A percentile compares a stretch with the other conserved stretches of the same genome.
phyloP scores from a whole-genome alignment of 441 rosid species.

The Gossypium lobatum region DNA sequence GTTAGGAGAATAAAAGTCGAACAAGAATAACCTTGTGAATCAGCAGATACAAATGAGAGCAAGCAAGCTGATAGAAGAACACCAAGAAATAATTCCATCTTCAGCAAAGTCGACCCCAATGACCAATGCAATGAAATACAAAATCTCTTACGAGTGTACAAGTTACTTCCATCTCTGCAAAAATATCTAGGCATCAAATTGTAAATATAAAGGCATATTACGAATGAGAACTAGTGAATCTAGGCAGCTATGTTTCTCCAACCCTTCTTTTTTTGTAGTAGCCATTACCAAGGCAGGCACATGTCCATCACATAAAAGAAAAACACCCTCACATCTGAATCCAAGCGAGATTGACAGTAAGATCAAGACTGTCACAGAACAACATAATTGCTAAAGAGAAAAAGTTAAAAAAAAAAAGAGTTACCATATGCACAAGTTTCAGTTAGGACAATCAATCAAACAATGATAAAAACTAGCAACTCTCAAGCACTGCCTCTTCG shows the following conservation, averaged over 20 bases:
- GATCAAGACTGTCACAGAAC: neutral
- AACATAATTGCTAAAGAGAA: neutral
- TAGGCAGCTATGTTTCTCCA: neutral
- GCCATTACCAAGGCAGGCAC: neutral
- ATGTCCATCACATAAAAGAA: neutral
- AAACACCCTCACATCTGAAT: neutral
- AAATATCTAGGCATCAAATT: constrained; percentile 5
- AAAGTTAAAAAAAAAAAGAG: neutral
- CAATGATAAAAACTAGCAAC: neutral
- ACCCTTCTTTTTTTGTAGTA: neutral
- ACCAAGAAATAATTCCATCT: constrained; percentile 47
- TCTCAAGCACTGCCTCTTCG: neutral
- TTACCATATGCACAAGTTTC: neutral
- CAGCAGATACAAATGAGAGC: constrained; percentile 44
- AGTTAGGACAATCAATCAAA: neutral
- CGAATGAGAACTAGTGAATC: neutral
- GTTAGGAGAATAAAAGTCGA: neutral
- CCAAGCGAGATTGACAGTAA: neutral
- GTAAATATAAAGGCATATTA: neutral
- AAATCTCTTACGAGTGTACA: constrained; percentile 5
- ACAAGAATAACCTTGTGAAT: constrained; percentile 45
- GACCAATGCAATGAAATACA: constrained; percentile 13
- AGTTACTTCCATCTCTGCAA: constrained; percentile 27
- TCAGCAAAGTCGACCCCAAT: constrained; percentile 22
- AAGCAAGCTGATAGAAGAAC: constrained; percentile 40